Base-by-base conservation (phyloP, 495 filamentous ascomycete species). In the Trypethelium eluteriae region DNA sequence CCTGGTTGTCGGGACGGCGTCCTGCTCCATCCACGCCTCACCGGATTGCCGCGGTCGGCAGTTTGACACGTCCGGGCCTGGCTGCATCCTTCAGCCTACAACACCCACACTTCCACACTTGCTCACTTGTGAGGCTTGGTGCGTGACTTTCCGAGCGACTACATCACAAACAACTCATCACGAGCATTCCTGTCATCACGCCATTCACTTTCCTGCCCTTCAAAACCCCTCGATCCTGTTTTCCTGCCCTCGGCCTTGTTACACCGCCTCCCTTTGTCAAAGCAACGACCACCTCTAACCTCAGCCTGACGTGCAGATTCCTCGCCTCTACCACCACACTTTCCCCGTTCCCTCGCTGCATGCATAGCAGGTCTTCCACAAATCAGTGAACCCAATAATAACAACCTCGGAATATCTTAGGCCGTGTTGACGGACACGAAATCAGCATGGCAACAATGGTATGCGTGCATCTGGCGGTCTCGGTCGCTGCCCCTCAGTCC, bases 371-470 rank as follows among this genome's bases (percentile, higher is more conserved):
- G 49, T 2, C 18, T 32, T 59, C 36, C n/a, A n/a, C n/a, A 7
- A 11, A 35, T 1, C 36, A 34, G 36, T 36, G 2, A 36, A 59
- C 18, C 53, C 18, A 44, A 7, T 44, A 44, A 44, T 14, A 14
- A 44, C 32, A 36, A 35, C 53, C 10, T 59, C 25, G 0, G 7
- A 59, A 9, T n/a, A 6, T 36, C 53, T 34, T 10, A 7, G 1
- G 53, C n/a, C 53, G 35, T 32, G 39, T 38, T 41, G 39, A 44
- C 62, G 4, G 38, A 9, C 36, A 36, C 34, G 14, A 14, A 34
- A 59, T 34, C 53, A 62, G 67, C 1, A 70, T 73, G 71, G 70
- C 71, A 62, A 73, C 71, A 3, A 73, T 73, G 71, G 70, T 72
- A 67, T 41, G 69, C 44, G 38, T 9, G 35, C 57, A 41, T 39